A percentile compares a stretch with the other conserved stretches of the same genome.
phyloP scores from a whole-genome alignment of 306 rosid species.

The Myrica gale region DNA sequence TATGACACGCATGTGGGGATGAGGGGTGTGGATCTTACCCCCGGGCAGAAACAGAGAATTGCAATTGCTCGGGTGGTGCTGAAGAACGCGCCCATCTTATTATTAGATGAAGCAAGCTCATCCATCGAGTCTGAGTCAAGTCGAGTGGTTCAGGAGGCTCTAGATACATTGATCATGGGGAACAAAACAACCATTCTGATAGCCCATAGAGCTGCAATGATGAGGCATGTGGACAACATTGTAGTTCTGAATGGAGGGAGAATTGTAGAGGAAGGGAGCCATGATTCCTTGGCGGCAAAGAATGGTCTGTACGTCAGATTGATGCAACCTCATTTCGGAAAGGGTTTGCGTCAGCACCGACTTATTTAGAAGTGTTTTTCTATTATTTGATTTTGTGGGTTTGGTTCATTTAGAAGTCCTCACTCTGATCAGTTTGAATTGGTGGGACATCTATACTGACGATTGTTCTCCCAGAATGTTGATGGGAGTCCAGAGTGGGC shows the following conservation, averaged over 20 bases:
- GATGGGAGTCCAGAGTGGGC: conserved; percentile 31
- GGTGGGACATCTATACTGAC: conserved; percentile 30
- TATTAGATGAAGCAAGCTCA: conserved; percentile 98
- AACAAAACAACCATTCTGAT: conserved; percentile 97
- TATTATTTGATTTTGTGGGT: conserved; percentile 16
- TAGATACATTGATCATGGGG: conserved; percentile 97
- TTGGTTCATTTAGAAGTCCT: conserved; percentile 42
- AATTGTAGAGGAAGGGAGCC: conserved; percentile 93
- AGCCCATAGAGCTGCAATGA: conserved; percentile 99
- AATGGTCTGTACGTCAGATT: conserved; percentile 88
- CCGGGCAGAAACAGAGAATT: conserved; percentile 99
- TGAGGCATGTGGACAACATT: conserved; percentile 95
- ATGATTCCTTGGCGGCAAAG: conserved; percentile 76
- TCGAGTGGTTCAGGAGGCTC: conserved; percentile 98
- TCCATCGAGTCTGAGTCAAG: conserved; percentile 98
- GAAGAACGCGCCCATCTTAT: conserved; percentile 90
- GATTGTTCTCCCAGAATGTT: conserved; percentile 32
- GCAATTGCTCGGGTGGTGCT: conserved; percentile 94
- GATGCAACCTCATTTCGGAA: conserved; percentile 99
- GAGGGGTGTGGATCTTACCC: conserved; percentile 98
- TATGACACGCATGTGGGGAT: conserved; percentile 98
- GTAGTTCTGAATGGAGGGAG: conserved; percentile 99
- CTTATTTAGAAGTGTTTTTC: conserved; percentile 44
- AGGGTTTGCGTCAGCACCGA: conserved; percentile 90
- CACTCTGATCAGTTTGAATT: conserved; percentile 39